Evolutionary conservation across 805 yeast species (phyloP).

Genomic region (Priceomyces haplophilus): DNA sequence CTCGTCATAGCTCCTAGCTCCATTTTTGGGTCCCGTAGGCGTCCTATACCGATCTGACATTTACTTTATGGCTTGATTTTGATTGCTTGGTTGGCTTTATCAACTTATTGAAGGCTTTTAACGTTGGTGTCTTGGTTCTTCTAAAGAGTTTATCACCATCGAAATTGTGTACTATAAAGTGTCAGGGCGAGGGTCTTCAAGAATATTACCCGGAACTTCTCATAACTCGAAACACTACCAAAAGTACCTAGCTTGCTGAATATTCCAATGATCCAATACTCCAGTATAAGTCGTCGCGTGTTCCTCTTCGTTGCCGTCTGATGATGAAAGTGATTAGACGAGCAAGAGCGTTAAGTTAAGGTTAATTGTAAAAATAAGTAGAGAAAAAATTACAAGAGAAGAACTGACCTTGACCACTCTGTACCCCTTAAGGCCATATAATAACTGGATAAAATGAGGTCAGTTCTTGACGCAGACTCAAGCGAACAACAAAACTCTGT

Average conservation of each 20-base stretch:
- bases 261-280: neutral
- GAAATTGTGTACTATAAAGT: constrained; percentile 1
- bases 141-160: constrained; percentile 1
- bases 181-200: neutral
- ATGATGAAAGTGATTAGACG: neutral
- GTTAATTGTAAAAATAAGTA: neutral
- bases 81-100: neutral
- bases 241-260: neutral
- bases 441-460: neutral
- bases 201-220: constrained; percentile 1
- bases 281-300: neutral
- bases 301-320: neutral
- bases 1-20: constrained; percentile 13
- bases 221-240: neutral
- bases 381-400: neutral
- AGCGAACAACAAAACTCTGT: neutral
- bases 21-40: constrained; percentile 26
- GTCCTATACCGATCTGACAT: constrained; percentile 38
- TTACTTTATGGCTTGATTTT: neutral
- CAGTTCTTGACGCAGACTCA: neutral
- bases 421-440: neutral
- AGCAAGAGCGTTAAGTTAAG: neutral
- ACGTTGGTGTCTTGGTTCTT: neutral
- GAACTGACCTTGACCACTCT: neutral
- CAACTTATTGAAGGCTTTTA: neutral